Evolutionary conservation across 169 alveolate species (phyloP), one percentile per base, ranked within the genome.

Genomic region (Toxoplasma gondii): DNA sequence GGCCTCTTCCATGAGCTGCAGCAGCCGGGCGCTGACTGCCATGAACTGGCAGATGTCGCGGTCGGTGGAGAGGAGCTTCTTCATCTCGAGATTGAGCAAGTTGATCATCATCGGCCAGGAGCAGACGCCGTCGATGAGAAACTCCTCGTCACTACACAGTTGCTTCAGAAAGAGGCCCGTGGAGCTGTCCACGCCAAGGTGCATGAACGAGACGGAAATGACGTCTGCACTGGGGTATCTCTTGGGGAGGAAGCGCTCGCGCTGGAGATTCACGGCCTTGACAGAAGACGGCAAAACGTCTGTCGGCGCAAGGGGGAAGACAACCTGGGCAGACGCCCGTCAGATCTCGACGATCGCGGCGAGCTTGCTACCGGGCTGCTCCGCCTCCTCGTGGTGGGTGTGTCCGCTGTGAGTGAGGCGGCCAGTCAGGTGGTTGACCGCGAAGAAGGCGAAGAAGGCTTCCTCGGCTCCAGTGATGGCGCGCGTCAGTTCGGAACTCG

Each of bases 241-340:
- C 29, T 24, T 27, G 88, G 70, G 49, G 38, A 91, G 36, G 53
- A 53, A 70, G 29, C 88, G 83, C 31, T 43, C 88, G 17, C 41
- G 36, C 38, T 31, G 54, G 44, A 91, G 45, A 31, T 91, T 69
- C 31, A 81, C 82, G 5, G 78, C 82, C n/a, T 69, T 38, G 49
- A 74, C 93, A 12, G 54, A 69, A 27, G 88, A 44, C 44, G 93
- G 93, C 29, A 49, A 36, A n/a, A 53, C 43, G 39, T 36, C 70
- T 27, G 82, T 53, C 12, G 54, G 31, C 31, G 49, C 39, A 0
- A 91, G 88, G 0, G 93, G 93, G 74, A 91, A 44, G 43, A 91
- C 93, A 74, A 91, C 41, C 69, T 91, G 93, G 2, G 53, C 53
- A 0, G 93, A 91, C 31, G 93, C 93, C 19, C 93, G 88, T 24